phyloP scores from a whole-genome alignment of 345 rosid genomes.

The Salix viminalis region DNA sequence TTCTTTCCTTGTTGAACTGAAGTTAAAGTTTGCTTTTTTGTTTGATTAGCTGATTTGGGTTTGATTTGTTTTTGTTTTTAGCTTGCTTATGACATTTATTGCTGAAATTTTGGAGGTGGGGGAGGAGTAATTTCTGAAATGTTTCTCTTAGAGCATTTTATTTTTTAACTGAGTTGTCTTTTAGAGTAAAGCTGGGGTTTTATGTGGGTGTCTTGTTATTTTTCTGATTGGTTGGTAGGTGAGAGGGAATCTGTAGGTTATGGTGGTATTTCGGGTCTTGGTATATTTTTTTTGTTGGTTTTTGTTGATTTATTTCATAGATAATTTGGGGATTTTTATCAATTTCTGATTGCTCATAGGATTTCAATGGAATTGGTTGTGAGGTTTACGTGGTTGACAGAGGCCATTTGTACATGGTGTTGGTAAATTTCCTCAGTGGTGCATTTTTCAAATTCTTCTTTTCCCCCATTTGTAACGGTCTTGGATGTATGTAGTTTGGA shows the following conservation, averaged over 20 bases:
- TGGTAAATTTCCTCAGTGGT: neutral
- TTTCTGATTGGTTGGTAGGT: neutral
- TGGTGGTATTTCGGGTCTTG: neutral
- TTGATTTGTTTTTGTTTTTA: constrained; percentile 6
- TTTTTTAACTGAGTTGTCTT: neutral
- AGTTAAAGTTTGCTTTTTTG: neutral
- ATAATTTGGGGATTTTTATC: neutral
- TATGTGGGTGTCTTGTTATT: neutral
- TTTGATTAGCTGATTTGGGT: neutral
- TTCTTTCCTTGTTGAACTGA: neutral
- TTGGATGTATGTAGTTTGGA: neutral
- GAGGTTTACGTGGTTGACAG: neutral
- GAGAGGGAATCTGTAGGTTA: neutral
- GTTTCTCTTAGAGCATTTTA: too few species aligned
- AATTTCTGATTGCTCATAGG: neutral
- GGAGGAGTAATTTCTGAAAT: neutral
- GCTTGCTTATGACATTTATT: neutral
- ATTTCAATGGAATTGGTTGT: neutral
- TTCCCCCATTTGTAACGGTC: neutral
- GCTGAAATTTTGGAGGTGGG: neutral
- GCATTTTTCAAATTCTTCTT: neutral
- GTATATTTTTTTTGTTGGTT: neutral
- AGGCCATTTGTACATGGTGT: neutral
- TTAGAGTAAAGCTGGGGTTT: constrained; percentile 3
- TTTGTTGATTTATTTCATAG: neutral